Evolutionary conservation across 257 asterid genomes (phyloP).

Genomic region (Nicotiana knightiana): DNA sequence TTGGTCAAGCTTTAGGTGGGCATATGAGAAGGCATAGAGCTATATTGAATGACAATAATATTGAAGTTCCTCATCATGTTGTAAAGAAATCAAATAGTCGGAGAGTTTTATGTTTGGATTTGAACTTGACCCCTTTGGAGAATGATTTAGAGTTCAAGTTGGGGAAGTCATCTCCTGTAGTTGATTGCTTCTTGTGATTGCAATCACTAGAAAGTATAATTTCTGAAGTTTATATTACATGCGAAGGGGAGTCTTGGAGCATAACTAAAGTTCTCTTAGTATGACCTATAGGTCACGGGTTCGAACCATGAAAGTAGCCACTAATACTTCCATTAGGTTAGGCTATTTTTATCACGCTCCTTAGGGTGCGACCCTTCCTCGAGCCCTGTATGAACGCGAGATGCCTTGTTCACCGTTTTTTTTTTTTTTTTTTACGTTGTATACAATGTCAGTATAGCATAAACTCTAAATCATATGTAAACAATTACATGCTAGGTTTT

Average conservation of each 20-base stretch:
- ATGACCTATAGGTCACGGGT: too few species aligned
- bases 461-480: not conserved
- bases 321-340: too few species aligned
- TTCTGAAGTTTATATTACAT: not conserved
- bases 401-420: too few species aligned
- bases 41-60: conserved; percentile 10
- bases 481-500: not conserved
- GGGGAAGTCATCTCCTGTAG: conserved; percentile 25
- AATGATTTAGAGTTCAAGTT: conserved; percentile 34
- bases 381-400: fast-evolving
- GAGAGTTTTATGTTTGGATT: conserved; percentile 47
- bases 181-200: conserved; percentile 13
- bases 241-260: too few species aligned
- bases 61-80: conserved; percentile 27
- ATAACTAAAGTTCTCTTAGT: too few species aligned
- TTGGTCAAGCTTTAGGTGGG: conserved; percentile 69
- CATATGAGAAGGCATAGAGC: conserved; percentile 66
- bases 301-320: too few species aligned
- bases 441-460: too few species aligned
- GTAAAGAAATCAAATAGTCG: conserved; percentile 42
- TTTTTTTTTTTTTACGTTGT: too few species aligned
- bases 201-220: not conserved
- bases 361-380: too few species aligned
- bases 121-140: conserved; percentile 62
- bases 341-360: too few species aligned